Base-by-base conservation (phyloP, 345 rosid genomes). In the Syzygium aromaticum region DNA sequence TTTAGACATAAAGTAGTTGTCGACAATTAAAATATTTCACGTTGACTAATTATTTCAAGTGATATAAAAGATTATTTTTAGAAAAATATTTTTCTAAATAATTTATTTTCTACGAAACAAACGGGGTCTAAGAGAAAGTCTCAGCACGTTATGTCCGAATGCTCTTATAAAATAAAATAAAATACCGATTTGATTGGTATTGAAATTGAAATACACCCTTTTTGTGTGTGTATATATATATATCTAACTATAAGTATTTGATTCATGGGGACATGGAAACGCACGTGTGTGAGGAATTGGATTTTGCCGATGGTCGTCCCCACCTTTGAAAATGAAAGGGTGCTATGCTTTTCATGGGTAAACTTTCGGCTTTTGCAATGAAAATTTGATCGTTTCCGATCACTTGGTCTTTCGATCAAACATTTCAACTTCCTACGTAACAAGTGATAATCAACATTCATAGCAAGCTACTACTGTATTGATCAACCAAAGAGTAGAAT, bases 401-500 rank as follows among this genome's bases (percentile, higher is more conserved):
- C 25, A 3, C 49, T 73, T 38, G 5, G 2, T 19, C 7, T 17
- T 9, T 40, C 49, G 14, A 33, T 73, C 80, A 21, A 73, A 73
- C 25, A 8, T 30, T 33, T 67, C 78, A 8, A 67, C 21, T 67
- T 30, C 78, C 11, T 12, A 0, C 13, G 0, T 17, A 73, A 73
- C 5, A 0, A 49, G 14, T 38, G 49, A 38, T 73, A 9, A 33
- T 17, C 49, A 10, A 11, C 49, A 73, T 73, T 19, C 25, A 5
- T 19, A 73, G 13, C 14, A 2, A 38, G 46, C 21, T 4, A 40
- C 21, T 4, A 40, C 15, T 7, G 1, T 10, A 10, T 33, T 5
- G 0, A 0, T 73, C 49, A 0, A 9, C 11, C 46, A 38, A 19
- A 0, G 0, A 67, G 46, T 43, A 43, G 3, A 43, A 43, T 6